Base-by-base conservation (phyloP, 2,329 filamentous ascomycete genomes). In the Fonsecaea erecta region DNA sequence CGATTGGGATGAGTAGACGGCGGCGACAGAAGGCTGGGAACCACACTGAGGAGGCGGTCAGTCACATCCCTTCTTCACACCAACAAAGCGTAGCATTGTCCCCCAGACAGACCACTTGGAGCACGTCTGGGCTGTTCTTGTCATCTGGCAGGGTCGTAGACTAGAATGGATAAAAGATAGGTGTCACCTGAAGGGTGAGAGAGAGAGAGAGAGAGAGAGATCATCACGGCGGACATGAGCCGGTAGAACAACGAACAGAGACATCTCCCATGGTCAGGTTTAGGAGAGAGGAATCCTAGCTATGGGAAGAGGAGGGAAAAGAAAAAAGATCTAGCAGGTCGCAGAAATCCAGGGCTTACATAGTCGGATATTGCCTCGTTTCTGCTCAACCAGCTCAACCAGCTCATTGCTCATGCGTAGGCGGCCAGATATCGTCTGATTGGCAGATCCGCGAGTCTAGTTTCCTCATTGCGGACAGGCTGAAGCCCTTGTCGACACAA, bases 401-500 rank as follows among this genome's bases (percentile, higher is more conserved):
- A 32, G 28, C 40, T 28, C 60, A 52, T 46, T 62, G 43, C 58
- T 56, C 53, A 60, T 52, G 35, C 52, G 52, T 18, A 60, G 40
- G 37, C 46, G 62, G 52, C 48, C 55, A 54, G 46, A 37, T 46
- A 52, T 51, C 32, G 30, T 46, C 62, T 68, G 64, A 69, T 69
- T 69, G 67, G 67, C 37, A 60, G 66, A 66, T 64, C 51, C 55
- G 21, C 14, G 26, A 53, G 12, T 56, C 28, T 57, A 60, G 46
- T 63, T 58, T 60, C 59, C 62, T 66, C 55, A 40, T 60, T 46
- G 62, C 62, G 43, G 56, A 26, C 54, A 60, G 56, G 54, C 55
- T 63, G 67, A 63, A n/a, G 58, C 30, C 58, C 48, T 61, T 65
- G 65, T 52, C 57, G 61, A 66, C 67, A 67, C 62, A 37, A 54